These are phyloP conservation scores for Lactifluus hygrophoroides DNA, from an alignment of 768 basidiomycete species.

Conservation along the genomic window DNA sequence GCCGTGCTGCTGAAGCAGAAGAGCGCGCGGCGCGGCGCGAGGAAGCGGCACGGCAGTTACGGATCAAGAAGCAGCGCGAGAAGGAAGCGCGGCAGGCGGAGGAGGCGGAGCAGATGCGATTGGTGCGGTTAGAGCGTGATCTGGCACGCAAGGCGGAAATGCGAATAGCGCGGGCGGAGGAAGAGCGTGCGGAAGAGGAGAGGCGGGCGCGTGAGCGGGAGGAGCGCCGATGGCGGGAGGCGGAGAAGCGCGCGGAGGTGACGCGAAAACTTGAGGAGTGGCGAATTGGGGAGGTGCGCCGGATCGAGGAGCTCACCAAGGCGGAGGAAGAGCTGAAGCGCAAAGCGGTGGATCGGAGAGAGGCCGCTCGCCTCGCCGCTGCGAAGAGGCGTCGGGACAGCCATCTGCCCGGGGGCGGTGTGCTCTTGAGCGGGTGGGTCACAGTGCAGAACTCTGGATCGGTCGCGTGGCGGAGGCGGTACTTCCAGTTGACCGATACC, in stretches of 20 bases:
- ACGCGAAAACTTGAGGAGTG: constrained; percentile 6
- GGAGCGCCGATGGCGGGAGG: constrained; percentile 8
- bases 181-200: constrained; percentile 11
- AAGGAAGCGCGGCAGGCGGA: constrained; percentile 4
- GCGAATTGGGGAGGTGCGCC: constrained; percentile 3
- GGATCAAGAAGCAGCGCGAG: constrained; percentile 12
- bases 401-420: neutral
- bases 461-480: constrained; percentile 17
- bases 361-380: constrained; percentile 7
- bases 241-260: constrained; percentile 9
- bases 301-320: neutral
- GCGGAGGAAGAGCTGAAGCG: constrained; percentile 12
- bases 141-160: neutral
- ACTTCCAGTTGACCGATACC: constrained; percentile 15
- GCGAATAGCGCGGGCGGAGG: constrained; percentile 6
- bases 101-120: constrained; percentile 3
- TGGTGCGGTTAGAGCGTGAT: constrained; percentile 6
- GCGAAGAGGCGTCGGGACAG: constrained; percentile 13
- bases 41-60: constrained; percentile 9
- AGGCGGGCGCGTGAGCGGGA: constrained; percentile 1
- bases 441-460: constrained; percentile 14
- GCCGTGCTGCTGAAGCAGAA: neutral
- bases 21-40: neutral
- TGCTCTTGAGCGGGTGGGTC: constrained; percentile 17
- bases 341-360: neutral